Base-by-base conservation (phyloP, 2,329 filamentous ascomycete species). In the Davidsoniella virescens region DNA sequence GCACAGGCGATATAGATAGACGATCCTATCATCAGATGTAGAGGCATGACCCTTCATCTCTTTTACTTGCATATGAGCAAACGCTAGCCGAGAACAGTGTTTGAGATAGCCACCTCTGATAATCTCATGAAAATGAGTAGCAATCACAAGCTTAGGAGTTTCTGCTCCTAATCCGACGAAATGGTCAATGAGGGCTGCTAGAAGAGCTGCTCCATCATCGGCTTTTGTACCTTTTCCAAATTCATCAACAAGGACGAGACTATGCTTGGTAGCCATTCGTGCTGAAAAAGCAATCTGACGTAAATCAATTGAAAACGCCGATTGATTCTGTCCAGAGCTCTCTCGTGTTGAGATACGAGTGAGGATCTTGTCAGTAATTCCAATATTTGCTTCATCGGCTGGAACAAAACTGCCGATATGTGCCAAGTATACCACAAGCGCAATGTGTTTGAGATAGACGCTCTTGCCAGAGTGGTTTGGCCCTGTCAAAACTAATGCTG, bases 381-480 rank as follows among this genome's bases (percentile, higher is more conserved):
- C 90, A 54, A 98, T 81, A 1, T 65, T 74, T 7, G 88, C 90
- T 25, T 65, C 68, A 14, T 80, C 72, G 1, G 88, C 90, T 1
- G 92, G 90, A 1, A 98, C 85, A 61, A 85, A 96, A 61, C 87
- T 90, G 47, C 92, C 92, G 49, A 94, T 76, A 60, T 98, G 92
- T 0, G 92, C 86, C 63, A 98, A 74, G 60, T 92, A 95, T 12
- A 94, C 80, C 52, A 94, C 92, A 46, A 95, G 68, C 4, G 88
- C 92, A 29, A 86, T 77, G 62, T 98, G 90, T 63, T 94, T 98
- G 60, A 96, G 72, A 63, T 94, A 96, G 0, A 96, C 78, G 57
- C 87, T 96, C 64, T 98, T 98, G 0, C 92, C 92, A 0, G 92
- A 96, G 62, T 92, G 93, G 58, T 98, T 98, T 4, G 92, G 88